Conservation (phyloP, 805 yeast genomes). For the Isabelozyma rhagii region DNA sequence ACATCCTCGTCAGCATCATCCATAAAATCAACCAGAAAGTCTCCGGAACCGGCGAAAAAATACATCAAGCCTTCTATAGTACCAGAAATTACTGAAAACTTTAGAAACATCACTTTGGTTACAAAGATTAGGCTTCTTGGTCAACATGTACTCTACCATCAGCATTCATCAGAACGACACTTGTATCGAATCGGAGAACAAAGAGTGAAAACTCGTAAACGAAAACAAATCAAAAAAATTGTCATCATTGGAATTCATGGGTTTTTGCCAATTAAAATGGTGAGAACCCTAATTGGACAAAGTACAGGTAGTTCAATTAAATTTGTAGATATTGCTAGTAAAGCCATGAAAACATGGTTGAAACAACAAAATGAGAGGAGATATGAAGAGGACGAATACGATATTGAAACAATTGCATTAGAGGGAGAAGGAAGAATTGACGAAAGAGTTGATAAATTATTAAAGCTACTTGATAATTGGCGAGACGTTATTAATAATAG, state of each 20-base stretch:
- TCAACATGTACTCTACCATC: slow-evolving; percentile 18
- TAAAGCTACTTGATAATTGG: slow-evolving; percentile 33
- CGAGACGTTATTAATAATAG: slow-evolving; percentile 17
- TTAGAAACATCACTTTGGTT: slow-evolving; percentile 17
- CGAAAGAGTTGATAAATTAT: slow-evolving; percentile 23
- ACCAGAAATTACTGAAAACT: slow-evolving; percentile 21
- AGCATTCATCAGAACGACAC: slow-evolving; percentile 21
- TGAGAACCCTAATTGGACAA: slow-evolving; percentile 32
- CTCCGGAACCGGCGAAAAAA: not conserved
- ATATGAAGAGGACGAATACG: slow-evolving; percentile 6
- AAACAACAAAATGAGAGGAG: slow-evolving; percentile 3
- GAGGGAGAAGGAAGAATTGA: slow-evolving; percentile 38
- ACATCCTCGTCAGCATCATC: not conserved
- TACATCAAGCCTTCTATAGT: slow-evolving; percentile 4
- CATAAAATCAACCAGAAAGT: not conserved
- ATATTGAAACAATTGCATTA: slow-evolving; percentile 34
- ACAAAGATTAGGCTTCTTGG: slow-evolving; percentile 21
- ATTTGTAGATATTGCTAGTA: slow-evolving; percentile 25
- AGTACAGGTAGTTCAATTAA: slow-evolving; percentile 32
- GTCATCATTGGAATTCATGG: slow-evolving; percentile 38
- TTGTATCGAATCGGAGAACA: slow-evolving; percentile 15
- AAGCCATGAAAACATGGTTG: slow-evolving; percentile 28
- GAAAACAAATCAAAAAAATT: slow-evolving; percentile 12
- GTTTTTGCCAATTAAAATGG: slow-evolving; percentile 39
- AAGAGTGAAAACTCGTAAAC: slow-evolving; percentile 7